Percentiles rank a stretch among this genome's conserved stretches.
These are phyloP conservation scores for Crotalaria pallida DNA, from an alignment of 306 rosid genomes.

Conservation along the genomic window DNA sequence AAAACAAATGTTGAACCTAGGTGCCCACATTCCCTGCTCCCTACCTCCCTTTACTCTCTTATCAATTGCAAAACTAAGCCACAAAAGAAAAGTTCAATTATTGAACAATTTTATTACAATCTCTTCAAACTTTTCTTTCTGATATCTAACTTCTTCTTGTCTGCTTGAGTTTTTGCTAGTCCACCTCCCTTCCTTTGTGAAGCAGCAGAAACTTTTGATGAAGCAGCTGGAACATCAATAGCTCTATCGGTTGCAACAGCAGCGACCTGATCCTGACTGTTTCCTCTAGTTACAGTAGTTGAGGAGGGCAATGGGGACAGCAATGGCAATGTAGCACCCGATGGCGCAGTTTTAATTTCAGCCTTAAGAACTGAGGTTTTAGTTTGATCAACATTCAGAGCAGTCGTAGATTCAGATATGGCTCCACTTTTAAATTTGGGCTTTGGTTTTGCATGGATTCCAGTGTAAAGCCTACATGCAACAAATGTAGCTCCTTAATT, in stretches of 20 bases:
- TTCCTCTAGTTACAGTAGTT: constrained; percentile 42
- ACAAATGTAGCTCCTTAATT: background rate
- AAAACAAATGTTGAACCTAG: constrained; percentile 12
- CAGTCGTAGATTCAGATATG: constrained; percentile 86
- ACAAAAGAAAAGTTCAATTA: constrained; percentile 27
- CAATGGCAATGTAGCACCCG: constrained; percentile 45
- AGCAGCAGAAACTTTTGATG: constrained; percentile 28
- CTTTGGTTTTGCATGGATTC: constrained; percentile 85
- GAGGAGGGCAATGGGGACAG: constrained; percentile 34
- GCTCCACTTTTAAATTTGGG: constrained; percentile 86
- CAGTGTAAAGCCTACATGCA: constrained; percentile 74
- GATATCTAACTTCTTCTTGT: constrained; percentile 94
- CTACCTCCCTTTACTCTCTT: background rate
- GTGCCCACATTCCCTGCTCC: background rate
- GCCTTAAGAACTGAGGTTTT: constrained; percentile 47
- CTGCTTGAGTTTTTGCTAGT: constrained; percentile 56
- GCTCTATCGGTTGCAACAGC: constrained; percentile 24
- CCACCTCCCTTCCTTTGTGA: constrained; percentile 55
- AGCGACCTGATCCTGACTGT: constrained; percentile 49
- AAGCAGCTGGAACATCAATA: constrained; percentile 33
- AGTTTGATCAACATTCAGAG: constrained; percentile 77
- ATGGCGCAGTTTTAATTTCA: constrained; percentile 53
- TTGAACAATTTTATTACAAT: constrained; percentile 46
- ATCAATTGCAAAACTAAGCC: constrained; percentile 19
- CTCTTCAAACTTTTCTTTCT: constrained; percentile 97